Evolutionary conservation across 1,284 basidiomycete species (phyloP).

Genomic region (Thelephora terrestris): DNA sequence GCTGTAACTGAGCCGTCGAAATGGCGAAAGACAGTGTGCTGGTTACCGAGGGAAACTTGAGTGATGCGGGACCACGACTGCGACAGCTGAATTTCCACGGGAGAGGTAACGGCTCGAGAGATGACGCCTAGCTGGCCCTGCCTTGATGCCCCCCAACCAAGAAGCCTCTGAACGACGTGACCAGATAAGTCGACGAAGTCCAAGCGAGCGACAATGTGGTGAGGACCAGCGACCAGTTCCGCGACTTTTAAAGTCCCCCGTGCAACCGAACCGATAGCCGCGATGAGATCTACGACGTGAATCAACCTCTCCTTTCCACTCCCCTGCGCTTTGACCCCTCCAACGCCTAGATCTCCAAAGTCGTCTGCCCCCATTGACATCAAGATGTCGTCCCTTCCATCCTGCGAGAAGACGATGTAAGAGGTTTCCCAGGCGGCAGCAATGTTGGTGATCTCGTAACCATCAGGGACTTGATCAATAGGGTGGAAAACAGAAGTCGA

Average conservation of each 20-base stretch:
- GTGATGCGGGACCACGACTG: slow-evolving; percentile 24
- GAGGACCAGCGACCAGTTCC: slow-evolving; percentile 54
- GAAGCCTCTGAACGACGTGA: slow-evolving; percentile 24
- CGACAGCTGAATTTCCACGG: slow-evolving; percentile 25
- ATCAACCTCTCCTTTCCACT: slow-evolving; percentile 15
- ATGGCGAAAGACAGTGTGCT: slow-evolving; percentile 57
- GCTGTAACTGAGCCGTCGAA: slow-evolving; percentile 36
- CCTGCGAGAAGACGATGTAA: slow-evolving; percentile 47
- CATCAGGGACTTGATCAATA: slow-evolving; percentile 30
- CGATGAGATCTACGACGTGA: slow-evolving; percentile 32
- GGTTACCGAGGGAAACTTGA: slow-evolving; percentile 48
- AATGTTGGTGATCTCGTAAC: slow-evolving; percentile 29
- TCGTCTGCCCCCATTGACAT: slow-evolving; percentile 77
- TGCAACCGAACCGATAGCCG: slow-evolving; percentile 21
- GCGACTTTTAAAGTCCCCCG: slow-evolving; percentile 21
- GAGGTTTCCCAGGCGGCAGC: slow-evolving; percentile 77
- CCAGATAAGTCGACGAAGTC: slow-evolving; percentile 16
- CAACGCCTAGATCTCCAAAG: slow-evolving; percentile 68
- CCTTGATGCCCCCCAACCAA: slow-evolving; percentile 78
- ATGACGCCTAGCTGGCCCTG: slow-evolving; percentile 66
- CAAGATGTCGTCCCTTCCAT: slow-evolving; percentile 44
- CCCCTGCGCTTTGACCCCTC: slow-evolving; percentile 14
- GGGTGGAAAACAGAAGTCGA: slow-evolving; percentile 33
- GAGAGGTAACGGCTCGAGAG: slow-evolving; percentile 7
- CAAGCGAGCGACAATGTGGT: slow-evolving; percentile 54